phyloP scores from a whole-genome alignment of 306 rosid genomes.

The Vigna trinervia region DNA sequence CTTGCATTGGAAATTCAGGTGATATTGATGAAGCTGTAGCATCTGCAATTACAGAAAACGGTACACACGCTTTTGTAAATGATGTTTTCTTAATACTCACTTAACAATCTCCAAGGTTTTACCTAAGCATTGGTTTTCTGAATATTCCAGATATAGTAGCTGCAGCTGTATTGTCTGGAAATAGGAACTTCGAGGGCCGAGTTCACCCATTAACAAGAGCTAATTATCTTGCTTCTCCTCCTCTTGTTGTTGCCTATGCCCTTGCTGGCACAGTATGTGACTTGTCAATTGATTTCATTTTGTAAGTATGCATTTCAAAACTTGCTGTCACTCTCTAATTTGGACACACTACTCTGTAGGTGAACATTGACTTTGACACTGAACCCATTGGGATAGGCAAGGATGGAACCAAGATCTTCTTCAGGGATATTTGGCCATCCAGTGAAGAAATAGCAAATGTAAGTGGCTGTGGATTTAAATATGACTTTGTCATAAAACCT shows the following conservation, averaged over 20 bases:
- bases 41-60: conserved; percentile 83
- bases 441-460: conserved; percentile 85
- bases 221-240: conserved; percentile 98
- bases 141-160: conserved; percentile 79
- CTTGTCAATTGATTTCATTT: conserved; percentile 38
- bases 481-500: conserved; percentile 29
- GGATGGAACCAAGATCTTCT: conserved; percentile 75
- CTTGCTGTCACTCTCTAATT: conserved; percentile 42
- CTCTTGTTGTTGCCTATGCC: conserved; percentile 97
- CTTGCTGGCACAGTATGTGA: conserved; percentile 92
- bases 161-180: conserved; percentile 96
- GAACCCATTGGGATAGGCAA: conserved; percentile 85
- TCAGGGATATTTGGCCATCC: conserved; percentile 93
- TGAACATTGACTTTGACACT: conserved; percentile 80
- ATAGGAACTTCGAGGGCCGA: conserved; percentile 97
- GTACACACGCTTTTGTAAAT: conserved; percentile 47
- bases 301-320: conserved; percentile 22
- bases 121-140: conserved; percentile 38
- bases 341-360: conserved; percentile 61
- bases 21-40: conserved; percentile 89
- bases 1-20: conserved; percentile 99
- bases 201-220: conserved; percentile 97
- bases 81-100: conserved; percentile 29
- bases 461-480: conserved; percentile 45
- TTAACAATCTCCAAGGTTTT: conserved; percentile 28